Evolutionary conservation across 768 basidiomycete species (phyloP), one percentile per base, ranked within the genome.

Genomic region (Mycena leptocephala): DNA sequence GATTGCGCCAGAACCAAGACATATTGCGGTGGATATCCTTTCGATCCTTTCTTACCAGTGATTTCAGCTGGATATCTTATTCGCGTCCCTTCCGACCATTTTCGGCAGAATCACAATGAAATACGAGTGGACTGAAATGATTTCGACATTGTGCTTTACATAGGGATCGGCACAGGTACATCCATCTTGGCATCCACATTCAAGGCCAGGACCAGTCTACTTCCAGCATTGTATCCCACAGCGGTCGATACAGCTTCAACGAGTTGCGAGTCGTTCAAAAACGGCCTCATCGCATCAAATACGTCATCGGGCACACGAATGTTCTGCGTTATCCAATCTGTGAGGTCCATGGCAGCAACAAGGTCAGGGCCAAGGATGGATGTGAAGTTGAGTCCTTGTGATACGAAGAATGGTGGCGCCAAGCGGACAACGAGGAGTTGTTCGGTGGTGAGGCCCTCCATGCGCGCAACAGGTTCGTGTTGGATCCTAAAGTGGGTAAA

Each of bases 101-200:
- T 37, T 13, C 35, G 13, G 35, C 35, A 37, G 35, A 37, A 37
- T 37, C 13, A 37, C 35, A 37, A 37, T 37, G 35, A 13, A 37
- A 37, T 37, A 37, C 13, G 35, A 13, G 35, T 37, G 35, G 13
- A 37, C 35, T 13, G 35, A 37, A 37, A 37, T 37, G 35, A 37
- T 37, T 37, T 37, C 35, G 35, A 37, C 35, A 37, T 6, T 37
- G 35, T n/a, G n/a, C n/a, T n/a, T 13, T 59, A 80, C 28, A 61
- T 16, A 28, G 82, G 83, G n/a, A 84, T 78, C 0, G 84, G 84
- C 22, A 85, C 82, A 14, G 77, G 74, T 1, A 80, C 80, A 51
- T 81, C 73, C 78, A 82, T 82, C 79, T 81, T 82, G 37, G 77
- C 82, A 75, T 85, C 85, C n/a, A 85, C 83, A 70, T 86, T 79